phyloP scores from a whole-genome alignment of 1,139 yeast genomes.

The Yamadazyma taylorii region DNA sequence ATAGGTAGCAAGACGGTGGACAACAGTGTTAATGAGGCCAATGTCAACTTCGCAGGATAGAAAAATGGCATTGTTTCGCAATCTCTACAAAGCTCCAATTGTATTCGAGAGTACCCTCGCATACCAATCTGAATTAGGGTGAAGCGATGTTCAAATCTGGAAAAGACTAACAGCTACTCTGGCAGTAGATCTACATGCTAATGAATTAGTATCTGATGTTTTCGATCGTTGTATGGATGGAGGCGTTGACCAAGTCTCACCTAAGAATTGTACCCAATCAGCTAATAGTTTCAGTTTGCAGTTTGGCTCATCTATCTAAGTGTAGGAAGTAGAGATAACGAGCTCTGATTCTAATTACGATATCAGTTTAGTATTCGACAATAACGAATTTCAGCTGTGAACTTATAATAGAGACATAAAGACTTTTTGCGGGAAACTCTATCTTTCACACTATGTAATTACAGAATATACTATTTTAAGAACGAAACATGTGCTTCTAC shows the following conservation, averaged over 20 bases:
- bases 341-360: slow-evolving; percentile 1
- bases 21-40: no score
- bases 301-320: slow-evolving; percentile 2
- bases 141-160: neutral
- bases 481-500: slow-evolving; percentile 1
- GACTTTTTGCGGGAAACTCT: slow-evolving; percentile 2
- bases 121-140: no score
- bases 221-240: slow-evolving; percentile 2
- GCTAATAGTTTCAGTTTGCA: slow-evolving; percentile 1
- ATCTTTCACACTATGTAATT: slow-evolving; percentile 2
- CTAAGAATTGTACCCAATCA: slow-evolving; percentile 2
- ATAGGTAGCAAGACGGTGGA: no score
- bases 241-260: slow-evolving; percentile 2
- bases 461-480: slow-evolving; percentile 2
- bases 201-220: slow-evolving; percentile 2
- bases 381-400: slow-evolving; percentile 1
- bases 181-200: slow-evolving; percentile 1
- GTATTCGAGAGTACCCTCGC: no score
- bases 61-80: no score
- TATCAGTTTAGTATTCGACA: slow-evolving; percentile 1
- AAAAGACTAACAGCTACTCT: neutral
- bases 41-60: no score
- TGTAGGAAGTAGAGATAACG: slow-evolving; percentile 1
- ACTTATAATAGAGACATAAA: slow-evolving; percentile 1
- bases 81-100: no score